A percentile compares a stretch with the other conserved stretches of the same genome.
phyloP scores from a whole-genome alignment of 192 early-diverging fungal species.

The Cetraspora pellucida region DNA sequence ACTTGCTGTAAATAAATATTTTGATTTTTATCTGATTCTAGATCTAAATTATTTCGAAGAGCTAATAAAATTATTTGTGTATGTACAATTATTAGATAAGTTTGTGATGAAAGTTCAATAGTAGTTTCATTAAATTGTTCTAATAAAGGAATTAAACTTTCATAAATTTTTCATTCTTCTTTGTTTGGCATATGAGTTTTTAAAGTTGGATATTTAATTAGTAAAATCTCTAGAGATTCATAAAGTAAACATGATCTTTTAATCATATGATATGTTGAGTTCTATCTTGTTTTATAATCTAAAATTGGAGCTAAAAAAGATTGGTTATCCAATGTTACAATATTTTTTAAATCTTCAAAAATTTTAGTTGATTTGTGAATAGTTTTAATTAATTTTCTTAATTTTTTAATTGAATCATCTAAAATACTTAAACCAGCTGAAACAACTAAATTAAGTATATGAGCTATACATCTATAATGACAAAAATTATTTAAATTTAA shows the following conservation, averaged over 20 bases:
- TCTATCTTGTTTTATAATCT: background rate
- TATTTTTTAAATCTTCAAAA: background rate
- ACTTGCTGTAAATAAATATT: background rate
- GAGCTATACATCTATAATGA: background rate
- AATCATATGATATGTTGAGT: conserved; percentile 5
- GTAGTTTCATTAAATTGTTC: background rate
- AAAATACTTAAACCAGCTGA: background rate
- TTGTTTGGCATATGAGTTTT: background rate
- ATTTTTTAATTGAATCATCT: background rate
- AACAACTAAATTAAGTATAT: conserved; percentile 7
- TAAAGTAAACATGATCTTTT: background rate
- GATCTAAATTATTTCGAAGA: background rate
- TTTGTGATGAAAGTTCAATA: background rate
- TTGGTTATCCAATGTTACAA: background rate
- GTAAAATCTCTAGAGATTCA: background rate
- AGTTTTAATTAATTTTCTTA: background rate
- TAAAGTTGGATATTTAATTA: background rate
- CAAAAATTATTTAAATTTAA: background rate
- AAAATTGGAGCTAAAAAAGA: background rate
- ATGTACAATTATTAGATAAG: conserved; percentile 2
- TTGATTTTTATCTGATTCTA: background rate
- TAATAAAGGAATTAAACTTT: conserved; percentile 1
- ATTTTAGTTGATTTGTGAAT: background rate
- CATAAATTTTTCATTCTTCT: background rate
- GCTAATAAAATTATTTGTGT: background rate